Evolutionary conservation across 495 filamentous ascomycete species (phyloP).

Genomic region (Filosporella fistucella): DNA sequence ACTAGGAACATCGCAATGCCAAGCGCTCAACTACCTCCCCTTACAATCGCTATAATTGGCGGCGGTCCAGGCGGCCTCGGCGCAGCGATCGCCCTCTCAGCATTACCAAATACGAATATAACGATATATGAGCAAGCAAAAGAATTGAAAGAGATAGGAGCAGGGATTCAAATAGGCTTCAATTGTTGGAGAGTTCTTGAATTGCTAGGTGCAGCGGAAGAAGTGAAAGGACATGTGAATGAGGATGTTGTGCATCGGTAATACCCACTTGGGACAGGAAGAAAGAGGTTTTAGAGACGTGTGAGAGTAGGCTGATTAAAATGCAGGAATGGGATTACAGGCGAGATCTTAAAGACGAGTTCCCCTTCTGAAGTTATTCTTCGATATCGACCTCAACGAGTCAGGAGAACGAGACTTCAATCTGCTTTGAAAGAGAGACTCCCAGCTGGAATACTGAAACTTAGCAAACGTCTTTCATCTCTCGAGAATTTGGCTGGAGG

Average conservation of each 20-base stretch:
- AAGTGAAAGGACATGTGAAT: constrained; percentile 29
- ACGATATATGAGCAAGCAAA: constrained; percentile 44
- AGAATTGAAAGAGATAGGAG: constrained; percentile 42
- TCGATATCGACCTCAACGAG: constrained; percentile 25
- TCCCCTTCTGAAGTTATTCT: background rate
- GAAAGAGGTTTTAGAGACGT: background rate
- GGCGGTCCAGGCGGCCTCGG: constrained; percentile 37
- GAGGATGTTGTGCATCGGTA: constrained; percentile 27
- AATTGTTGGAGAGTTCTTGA: constrained; percentile 42
- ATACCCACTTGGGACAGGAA: background rate
- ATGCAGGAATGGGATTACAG: constrained; percentile 29
- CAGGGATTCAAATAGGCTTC: constrained; percentile 39
- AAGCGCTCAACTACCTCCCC: constrained; percentile 31
- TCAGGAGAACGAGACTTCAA: constrained; percentile 37
- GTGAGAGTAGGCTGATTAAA: background rate
- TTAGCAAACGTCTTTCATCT: constrained; percentile 32
- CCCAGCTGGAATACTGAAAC: constrained; percentile 31
- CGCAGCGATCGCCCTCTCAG: constrained; percentile 43
- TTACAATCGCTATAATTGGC: constrained; percentile 23
- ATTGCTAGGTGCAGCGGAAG: constrained; percentile 37
- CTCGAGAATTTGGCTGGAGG: constrained; percentile 25
- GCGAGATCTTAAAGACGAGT: constrained; percentile 21
- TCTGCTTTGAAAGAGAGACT: constrained; percentile 33
- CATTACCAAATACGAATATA: constrained; percentile 37
- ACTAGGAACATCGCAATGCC: constrained; percentile 27